Evolutionary conservation across 2,329 filamentous ascomycete species (phyloP), one percentile per base, ranked within the genome.

Genomic region (Pezicula rhizophila): DNA sequence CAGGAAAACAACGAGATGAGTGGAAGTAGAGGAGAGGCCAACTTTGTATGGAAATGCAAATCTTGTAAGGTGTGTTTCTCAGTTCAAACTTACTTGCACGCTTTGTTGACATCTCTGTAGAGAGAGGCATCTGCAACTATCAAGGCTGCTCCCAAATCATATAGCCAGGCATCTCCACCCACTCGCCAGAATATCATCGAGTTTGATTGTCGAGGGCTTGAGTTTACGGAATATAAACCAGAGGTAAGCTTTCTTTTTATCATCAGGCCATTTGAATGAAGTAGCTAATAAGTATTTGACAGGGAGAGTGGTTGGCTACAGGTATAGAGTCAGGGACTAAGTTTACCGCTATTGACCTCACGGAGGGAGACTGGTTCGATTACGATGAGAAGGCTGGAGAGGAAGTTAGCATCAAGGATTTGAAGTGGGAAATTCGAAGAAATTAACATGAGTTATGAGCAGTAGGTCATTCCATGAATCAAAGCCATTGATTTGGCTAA

Each of bases 21-120:
- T 55, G 91, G 91, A 33, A 96, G 91, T 67, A 81, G 89, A 62
- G 93, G 93, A 56, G 91, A 97, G 69, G 93, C 93, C 52, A 97
- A 97, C 69, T 99, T 99, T 69, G 93, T 99, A n/a, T 99, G 93
- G 92, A 91, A 84, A 68, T 99, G 93, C 78, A 96, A 95, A 70
- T 92, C 93, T 66, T 99, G 93, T 83, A 95, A 93, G 80, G 90
- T 93, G 58, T 26, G 70, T 66, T 15, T 41, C 40, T 47, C 42
- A 44, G 7, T 39, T 8, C 17, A 42, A 5, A 34, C 1, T 33
- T 40, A 15, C 33, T 33, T 26, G 34, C 11, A 8, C 35, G 18
- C 46, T 25, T 37, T 39, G 10, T 15, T 20, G 20, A 14, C 18
- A 17, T n/a, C 41, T 14, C 34, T 17, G 18, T 56, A 91, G 88